Evolutionary conservation across 345 rosid genomes (phyloP).

Genomic region (Citrus maxima): DNA sequence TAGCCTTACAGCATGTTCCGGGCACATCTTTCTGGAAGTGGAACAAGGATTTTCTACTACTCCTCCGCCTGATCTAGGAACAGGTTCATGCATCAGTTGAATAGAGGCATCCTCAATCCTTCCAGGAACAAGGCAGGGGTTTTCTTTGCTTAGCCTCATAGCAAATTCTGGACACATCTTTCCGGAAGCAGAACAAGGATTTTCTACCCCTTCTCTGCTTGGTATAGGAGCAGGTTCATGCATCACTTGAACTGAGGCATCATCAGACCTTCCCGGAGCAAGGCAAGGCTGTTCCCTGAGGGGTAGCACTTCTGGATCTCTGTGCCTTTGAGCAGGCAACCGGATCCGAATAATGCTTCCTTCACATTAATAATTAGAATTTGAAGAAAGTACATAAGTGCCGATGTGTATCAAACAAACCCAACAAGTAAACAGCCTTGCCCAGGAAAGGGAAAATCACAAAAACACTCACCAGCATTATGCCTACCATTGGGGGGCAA

Average conservation of each 20-base stretch:
- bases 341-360: slow-evolving; percentile 72
- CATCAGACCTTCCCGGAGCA: slow-evolving; percentile 25
- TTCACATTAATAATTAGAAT: slow-evolving; percentile 50
- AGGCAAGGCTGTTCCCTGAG: slow-evolving; percentile 39
- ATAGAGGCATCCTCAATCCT: not conserved
- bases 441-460: slow-evolving; percentile 43
- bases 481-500: slow-evolving; percentile 32
- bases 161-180: slow-evolving; percentile 9
- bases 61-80: slow-evolving; percentile 17
- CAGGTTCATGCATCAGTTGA: slow-evolving; percentile 13
- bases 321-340: slow-evolving; percentile 63
- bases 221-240: slow-evolving; percentile 20
- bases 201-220: slow-evolving; percentile 27
- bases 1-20: slow-evolving; percentile 11
- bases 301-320: slow-evolving; percentile 43
- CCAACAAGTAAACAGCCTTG: slow-evolving; percentile 58
- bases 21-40: slow-evolving; percentile 15
- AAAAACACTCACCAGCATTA: slow-evolving; percentile 62
- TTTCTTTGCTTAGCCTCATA: slow-evolving; percentile 16
- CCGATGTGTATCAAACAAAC: slow-evolving; percentile 45
- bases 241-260: not conserved
- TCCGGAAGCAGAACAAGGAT: slow-evolving; percentile 24
- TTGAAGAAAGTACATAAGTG: slow-evolving; percentile 47
- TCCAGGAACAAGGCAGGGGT: slow-evolving; percentile 4
- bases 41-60: slow-evolving; percentile 27